Evolutionary conservation across 306 rosid species (phyloP).

Genomic region (Dryas octopetala): DNA sequence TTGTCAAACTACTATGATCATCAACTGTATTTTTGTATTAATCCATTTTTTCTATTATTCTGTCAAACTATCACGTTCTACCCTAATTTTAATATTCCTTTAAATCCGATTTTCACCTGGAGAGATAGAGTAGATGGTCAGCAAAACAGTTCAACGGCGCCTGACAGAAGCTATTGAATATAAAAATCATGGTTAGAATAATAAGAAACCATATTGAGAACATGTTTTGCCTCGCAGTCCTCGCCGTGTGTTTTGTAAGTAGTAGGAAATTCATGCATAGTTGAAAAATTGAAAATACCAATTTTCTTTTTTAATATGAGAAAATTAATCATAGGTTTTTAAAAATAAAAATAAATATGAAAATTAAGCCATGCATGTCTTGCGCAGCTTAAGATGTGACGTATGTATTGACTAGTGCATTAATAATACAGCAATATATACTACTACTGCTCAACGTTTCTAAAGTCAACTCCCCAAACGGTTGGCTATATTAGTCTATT

Average conservation of each 20-base stretch:
- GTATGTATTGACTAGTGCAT: background rate
- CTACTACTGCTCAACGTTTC: background rate
- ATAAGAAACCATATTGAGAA: conserved; percentile 8
- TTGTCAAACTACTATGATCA: conserved; percentile 3
- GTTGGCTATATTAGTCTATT: background rate
- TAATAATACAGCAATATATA: too few relatives aligned
- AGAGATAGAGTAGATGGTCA: conserved; percentile 7
- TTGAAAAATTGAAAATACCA: background rate
- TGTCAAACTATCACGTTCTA: conserved; percentile 8
- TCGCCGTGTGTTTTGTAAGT: conserved; percentile 24
- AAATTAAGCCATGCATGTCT: conserved; percentile 19
- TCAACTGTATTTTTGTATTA: background rate
- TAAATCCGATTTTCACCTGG: conserved; percentile 13
- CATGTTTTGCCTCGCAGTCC: conserved; percentile 24
- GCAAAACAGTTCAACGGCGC: conserved; percentile 22
- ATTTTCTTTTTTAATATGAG: background rate
- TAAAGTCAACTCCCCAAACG: conserved; percentile 30
- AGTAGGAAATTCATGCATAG: background rate
- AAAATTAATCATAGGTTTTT: background rate
- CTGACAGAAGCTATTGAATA: background rate
- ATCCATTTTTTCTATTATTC: background rate
- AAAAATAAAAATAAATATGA: background rate
- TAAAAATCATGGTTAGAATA: background rate
- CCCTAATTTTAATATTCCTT: background rate
- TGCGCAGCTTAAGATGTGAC: conserved; percentile 21